Evolutionary conservation across 169 alveolate species (phyloP), one percentile per base, ranked within the genome.

Genomic region (Eimeria necatrix): DNA sequence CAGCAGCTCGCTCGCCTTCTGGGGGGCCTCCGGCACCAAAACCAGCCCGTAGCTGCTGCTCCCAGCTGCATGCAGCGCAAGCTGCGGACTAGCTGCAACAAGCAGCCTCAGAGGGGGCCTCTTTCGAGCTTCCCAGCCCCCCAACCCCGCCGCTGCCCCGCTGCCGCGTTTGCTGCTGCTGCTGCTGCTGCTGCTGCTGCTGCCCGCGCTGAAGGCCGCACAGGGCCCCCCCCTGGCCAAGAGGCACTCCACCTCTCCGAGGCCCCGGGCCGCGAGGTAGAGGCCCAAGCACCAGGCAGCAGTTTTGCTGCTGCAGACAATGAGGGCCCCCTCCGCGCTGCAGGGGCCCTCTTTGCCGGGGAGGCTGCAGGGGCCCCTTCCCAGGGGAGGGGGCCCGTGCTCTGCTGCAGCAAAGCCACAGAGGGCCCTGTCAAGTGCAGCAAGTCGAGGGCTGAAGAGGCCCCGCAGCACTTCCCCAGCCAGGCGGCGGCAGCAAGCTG

Each of bases 1-100:
- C 86, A 76, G 86, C 86, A 76, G 22, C 86, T 76, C 61, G 56
- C 22, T 32, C 86, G 24, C 86, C 48, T 22, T 76, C 86, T 76
- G 61, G 26, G 86, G 86, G 10, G 86, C 22, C 86, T 76, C 86
- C 61, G 86, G 48, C 86, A 76, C 46, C 5, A 76, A 3, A 56
- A 76, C 86, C 10, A 76, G 3, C 20, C 56, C 64, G 61, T 8
- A 76, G 32, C 86, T 26, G 24, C 9, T 4, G 56, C 22, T 7
- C 9, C 61, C 61, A 18, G 12, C 3, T 49, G 48, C 61, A 16
- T 32, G 86, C 56, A 76, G 64, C 56, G 61, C 86, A 3, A 14
- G 48, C 20, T 76, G 9, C 4, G 86, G 14, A 22, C 61, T 76
- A 18, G 86, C 61, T 32, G 86, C 86, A 14, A 76, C 61, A 9